phyloP scores from a whole-genome alignment of 371 early-diverging fungal species.

The Batkoa obscura region DNA sequence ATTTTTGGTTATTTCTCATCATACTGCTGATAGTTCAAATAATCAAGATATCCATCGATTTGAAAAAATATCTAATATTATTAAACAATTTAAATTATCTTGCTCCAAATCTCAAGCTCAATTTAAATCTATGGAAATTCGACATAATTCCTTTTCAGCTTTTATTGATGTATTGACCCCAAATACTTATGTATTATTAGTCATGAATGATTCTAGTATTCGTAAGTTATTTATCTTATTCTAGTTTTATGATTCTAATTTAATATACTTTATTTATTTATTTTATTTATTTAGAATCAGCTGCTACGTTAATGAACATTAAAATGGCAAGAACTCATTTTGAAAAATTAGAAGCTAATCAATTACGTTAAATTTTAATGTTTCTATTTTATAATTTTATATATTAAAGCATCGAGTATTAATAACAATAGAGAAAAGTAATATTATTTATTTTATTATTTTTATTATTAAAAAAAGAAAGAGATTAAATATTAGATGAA shows the following conservation, averaged over 20 bases:
- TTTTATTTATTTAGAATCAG: conserved; percentile 43
- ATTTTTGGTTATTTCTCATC: conserved; percentile 78
- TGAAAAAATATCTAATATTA: conserved; percentile 81
- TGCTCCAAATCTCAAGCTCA: conserved; percentile 67
- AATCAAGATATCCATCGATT: conserved; percentile 55
- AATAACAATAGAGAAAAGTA: not conserved
- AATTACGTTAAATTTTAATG: conserved; percentile 10
- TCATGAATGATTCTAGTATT: conserved; percentile 74
- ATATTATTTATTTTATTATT: not conserved
- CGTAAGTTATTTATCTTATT: conserved; percentile 35
- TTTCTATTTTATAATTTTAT: not conserved
- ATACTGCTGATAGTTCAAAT: conserved; percentile 18
- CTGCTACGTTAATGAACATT: conserved; percentile 73
- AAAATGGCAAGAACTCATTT: conserved; percentile 69
- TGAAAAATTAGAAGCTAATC: conserved; percentile 50
- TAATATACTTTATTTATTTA: not conserved
- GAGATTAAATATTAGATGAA: not conserved
- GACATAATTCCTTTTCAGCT: conserved; percentile 58
- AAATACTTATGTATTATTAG: conserved; percentile 84
- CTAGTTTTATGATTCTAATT: too few relatives aligned
- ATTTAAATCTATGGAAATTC: conserved; percentile 78
- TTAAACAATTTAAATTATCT: conserved; percentile 80
- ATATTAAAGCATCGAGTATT: not conserved
- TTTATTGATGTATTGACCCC: conserved; percentile 83
- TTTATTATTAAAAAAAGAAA: not conserved